Conservation (phyloP, 371 early-diverging fungal genomes). For the Rhizopus microsporus region DNA sequence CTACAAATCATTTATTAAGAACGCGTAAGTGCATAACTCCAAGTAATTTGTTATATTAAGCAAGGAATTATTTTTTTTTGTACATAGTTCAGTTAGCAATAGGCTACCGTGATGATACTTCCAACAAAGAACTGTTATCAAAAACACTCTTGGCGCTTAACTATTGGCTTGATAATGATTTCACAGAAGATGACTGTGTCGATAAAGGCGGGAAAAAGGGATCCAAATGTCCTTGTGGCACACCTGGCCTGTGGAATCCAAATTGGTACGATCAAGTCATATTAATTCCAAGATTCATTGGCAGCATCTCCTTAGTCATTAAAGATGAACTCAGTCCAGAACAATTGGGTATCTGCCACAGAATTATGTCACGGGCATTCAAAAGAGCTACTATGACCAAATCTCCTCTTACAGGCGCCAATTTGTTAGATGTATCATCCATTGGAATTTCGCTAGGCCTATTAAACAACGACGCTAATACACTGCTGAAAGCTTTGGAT, state of each 20-base stretch:
- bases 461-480: conserved; percentile 5
- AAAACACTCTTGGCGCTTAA: conserved; percentile 18
- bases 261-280: conserved; percentile 38
- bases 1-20: conserved; percentile 22
- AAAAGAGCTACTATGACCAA: conserved; percentile 1
- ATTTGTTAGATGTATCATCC: conserved; percentile 28
- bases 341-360: conserved; percentile 16
- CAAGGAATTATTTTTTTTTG: neutral
- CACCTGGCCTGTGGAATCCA: conserved; percentile 35
- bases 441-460: conserved; percentile 28
- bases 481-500: conserved; percentile 15
- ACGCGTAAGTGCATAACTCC: conserved; percentile 18
- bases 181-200: conserved; percentile 18
- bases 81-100: conserved; percentile 9
- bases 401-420: conserved; percentile 25
- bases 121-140: conserved; percentile 6
- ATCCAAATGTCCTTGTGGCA: conserved; percentile 35
- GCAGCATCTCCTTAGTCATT: conserved; percentile 28
- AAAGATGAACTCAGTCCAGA: conserved; percentile 6
- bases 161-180: conserved; percentile 37
- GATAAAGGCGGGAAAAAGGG: conserved; percentile 11
- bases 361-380: conserved; percentile 22
- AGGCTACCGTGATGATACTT: conserved; percentile 5
- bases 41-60: neutral
- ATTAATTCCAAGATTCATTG: conserved; percentile 18